Evolutionary conservation across 2,329 filamentous ascomycete genomes (phyloP).

Genomic region (Colletotrichum tanaceti): DNA sequence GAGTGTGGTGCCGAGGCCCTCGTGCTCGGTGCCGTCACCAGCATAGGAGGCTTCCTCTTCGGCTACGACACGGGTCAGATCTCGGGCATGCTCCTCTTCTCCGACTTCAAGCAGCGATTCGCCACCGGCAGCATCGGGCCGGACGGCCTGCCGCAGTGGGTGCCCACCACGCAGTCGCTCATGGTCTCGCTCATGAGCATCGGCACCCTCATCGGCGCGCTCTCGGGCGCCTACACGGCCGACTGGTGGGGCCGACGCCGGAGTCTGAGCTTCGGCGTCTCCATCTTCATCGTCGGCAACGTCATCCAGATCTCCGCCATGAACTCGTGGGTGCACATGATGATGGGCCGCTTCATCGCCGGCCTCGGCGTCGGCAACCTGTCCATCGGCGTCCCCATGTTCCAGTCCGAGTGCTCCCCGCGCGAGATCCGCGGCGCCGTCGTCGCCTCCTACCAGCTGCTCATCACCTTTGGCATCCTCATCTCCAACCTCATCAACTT

Average conservation of each 20-base stretch:
- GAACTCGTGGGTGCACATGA: slow-evolving; percentile 72
- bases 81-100: slow-evolving; percentile 61
- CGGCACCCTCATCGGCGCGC: slow-evolving; percentile 65
- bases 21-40: slow-evolving; percentile 63
- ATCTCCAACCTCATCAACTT: slow-evolving; percentile 66
- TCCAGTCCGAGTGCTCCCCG: slow-evolving; percentile 73
- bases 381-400: slow-evolving; percentile 74
- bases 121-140: slow-evolving; percentile 53
- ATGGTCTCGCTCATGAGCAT: slow-evolving; percentile 69
- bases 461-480: slow-evolving; percentile 78
- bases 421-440: slow-evolving; percentile 72
- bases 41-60: slow-evolving; percentile 71
- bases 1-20: slow-evolving; percentile 55
- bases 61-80: slow-evolving; percentile 74
- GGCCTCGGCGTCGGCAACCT: slow-evolving; percentile 76
- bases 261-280: slow-evolving; percentile 63
- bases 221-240: slow-evolving; percentile 65
- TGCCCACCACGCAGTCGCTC: slow-evolving; percentile 59
- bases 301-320: slow-evolving; percentile 72
- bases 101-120: slow-evolving; percentile 68
- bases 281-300: slow-evolving; percentile 72
- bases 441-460: slow-evolving; percentile 78
- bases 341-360: slow-evolving; percentile 73
- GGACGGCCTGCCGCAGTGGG: slow-evolving; percentile 54
- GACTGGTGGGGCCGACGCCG: slow-evolving; percentile 69